phyloP scores from a whole-genome alignment of 768 basidiomycete genomes.

The Jaapia argillacea region DNA sequence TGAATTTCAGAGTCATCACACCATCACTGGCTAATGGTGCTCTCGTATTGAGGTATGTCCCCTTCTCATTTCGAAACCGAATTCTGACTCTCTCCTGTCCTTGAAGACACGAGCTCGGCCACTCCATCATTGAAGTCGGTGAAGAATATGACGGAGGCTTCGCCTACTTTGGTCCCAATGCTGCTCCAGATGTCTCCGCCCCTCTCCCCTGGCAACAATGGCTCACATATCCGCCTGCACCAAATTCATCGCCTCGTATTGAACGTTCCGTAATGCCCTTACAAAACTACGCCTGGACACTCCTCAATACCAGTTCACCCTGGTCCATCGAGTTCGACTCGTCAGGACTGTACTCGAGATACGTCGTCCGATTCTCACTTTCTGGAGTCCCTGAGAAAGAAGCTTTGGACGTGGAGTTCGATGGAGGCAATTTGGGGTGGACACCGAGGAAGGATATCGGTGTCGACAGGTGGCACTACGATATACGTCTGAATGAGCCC shows the following conservation, averaged over 20 bases:
- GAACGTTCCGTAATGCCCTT: constrained; percentile 70
- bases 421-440: constrained; percentile 55
- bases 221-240: constrained; percentile 30
- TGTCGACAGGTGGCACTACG: constrained; percentile 70
- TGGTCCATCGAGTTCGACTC: constrained; percentile 56
- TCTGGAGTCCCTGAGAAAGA: constrained; percentile 50
- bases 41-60: constrained; percentile 45
- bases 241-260: constrained; percentile 22
- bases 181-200: constrained; percentile 31
- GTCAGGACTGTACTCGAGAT: constrained; percentile 49
- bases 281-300: constrained; percentile 67
- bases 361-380: constrained; percentile 61
- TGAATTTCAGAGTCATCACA: constrained; percentile 50
- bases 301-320: constrained; percentile 49
- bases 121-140: constrained; percentile 69
- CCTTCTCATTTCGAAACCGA: background rate
- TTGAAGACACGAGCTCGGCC: constrained; percentile 58
- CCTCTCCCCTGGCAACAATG: constrained; percentile 64
- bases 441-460: constrained; percentile 43
- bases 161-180: constrained; percentile 64
- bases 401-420: constrained; percentile 50
- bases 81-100: background rate
- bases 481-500: constrained; percentile 31
- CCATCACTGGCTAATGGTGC: constrained; percentile 66
- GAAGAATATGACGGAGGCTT: constrained; percentile 80